Base-by-base conservation (phyloP, 257 asterid genomes). In the Petunia secreta region DNA sequence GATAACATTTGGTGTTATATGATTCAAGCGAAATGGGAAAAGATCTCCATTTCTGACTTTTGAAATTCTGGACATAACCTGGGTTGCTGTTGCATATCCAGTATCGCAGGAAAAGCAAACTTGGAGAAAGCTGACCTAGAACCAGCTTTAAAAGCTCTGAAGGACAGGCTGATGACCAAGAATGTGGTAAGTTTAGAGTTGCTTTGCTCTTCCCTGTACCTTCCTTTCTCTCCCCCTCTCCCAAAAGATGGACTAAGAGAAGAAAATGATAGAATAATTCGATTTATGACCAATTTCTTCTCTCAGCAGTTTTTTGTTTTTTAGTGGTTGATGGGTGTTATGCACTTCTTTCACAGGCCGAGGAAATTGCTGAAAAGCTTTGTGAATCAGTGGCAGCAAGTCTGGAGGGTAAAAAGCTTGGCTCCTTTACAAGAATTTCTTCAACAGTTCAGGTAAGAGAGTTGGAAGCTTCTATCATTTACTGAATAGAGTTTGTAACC, bases 371-470 rank as follows among this genome's bases (percentile, higher is more conserved):
- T 76, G 98, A 92, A 86, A 94, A 96, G 84, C 96, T 96, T 53
- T 96, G 98, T 87, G 97, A 94, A 82, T 94, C 99, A 7, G 99
- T 96, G 44, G 97, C 98, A 16, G 97, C 94, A 86, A 94, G 99
- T 82, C 93, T 94, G 25, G 98, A 91, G 91, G 99, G 99, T 25
- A 96, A 93, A 88, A 92, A 85, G 77, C 92, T 87, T 41, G 99
- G 91, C 68, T 94, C 98, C 48, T 96, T 96, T 84, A 92, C 99
- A 7, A 91, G 98, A 84, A 83, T 96, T 80, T 96, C 99, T 79
- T 92, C 99, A 9, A 96, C 93, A 6, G 99, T 91, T 79, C 96
- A 90, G 98, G 99, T 94, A 89, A 75, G 44, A 34, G 38, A 59
- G 53, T 69, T 64, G 77, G 6, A 53, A 71, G 34, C 60, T 69